phyloP scores from a whole-genome alignment of 805 yeast genomes.

The Monosporozyma yasuniensis region DNA sequence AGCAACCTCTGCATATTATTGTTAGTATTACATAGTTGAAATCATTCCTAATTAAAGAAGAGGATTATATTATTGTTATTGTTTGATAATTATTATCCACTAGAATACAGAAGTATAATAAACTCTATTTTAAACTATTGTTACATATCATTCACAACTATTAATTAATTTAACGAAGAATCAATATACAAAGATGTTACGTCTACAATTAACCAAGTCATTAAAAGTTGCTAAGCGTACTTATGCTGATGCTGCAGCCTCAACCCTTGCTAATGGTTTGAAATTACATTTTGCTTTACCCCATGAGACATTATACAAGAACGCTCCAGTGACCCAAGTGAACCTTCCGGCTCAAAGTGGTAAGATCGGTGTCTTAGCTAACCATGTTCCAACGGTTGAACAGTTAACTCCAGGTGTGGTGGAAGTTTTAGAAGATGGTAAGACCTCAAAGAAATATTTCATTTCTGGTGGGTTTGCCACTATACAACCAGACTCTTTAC shows the following conservation, averaged over 20 bases:
- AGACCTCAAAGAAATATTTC: conserved; percentile 68
- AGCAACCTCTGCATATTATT: not conserved
- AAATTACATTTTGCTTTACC: conserved; percentile 89
- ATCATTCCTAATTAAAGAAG: not conserved
- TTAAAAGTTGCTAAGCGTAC: conserved; percentile 51
- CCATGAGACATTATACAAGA: conserved; percentile 57
- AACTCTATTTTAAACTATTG: not conserved
- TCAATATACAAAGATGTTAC: conserved; percentile 15
- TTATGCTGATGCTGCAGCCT: conserved; percentile 70
- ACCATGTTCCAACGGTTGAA: conserved; percentile 96
- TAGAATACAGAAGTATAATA: not conserved
- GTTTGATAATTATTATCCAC: not conserved
- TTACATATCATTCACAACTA: not conserved
- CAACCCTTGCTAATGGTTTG: conserved; percentile 56
- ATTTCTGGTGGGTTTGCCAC: conserved; percentile 96
- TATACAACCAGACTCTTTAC: conserved; percentile 86
- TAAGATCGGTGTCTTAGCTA: conserved; percentile 92
- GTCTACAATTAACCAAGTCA: conserved; percentile 16
- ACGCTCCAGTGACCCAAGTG: conserved; percentile 54
- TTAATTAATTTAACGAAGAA: not conserved
- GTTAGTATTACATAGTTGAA: not conserved
- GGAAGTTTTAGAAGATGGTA: conserved; percentile 73
- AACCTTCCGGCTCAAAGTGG: conserved; percentile 94
- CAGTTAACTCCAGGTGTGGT: conserved; percentile 93
- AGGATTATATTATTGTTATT: too few relatives aligned